Percentiles rank a stretch among this genome's conserved stretches.
phyloP scores from a whole-genome alignment of 331 rosid genomes.

The Quercus tomentella region DNA sequence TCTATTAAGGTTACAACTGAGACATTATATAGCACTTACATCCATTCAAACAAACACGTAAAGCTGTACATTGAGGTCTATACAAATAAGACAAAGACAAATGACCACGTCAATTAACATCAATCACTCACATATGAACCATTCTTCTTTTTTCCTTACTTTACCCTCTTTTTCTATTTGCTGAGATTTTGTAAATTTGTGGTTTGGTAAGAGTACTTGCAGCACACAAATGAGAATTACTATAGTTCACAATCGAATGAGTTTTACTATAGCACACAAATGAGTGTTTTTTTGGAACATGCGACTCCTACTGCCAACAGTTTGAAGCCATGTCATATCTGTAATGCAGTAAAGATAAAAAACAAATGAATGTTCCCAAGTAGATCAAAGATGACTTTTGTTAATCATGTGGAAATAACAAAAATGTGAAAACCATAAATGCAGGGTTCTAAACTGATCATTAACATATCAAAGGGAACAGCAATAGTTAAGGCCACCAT shows the following conservation, averaged over 20 bases:
- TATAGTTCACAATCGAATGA: constrained; percentile 51
- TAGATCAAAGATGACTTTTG: neutral
- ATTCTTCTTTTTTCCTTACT: neutral
- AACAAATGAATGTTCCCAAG: neutral
- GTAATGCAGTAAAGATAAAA: constrained; percentile 11
- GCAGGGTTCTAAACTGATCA: neutral
- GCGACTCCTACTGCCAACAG: constrained; percentile 47
- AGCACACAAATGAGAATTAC: constrained; percentile 16
- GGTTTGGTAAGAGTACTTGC: neutral
- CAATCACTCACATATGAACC: neutral
- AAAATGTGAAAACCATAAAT: neutral
- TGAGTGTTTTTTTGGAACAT: constrained; percentile 1
- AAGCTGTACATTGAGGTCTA: neutral
- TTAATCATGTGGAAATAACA: neutral
- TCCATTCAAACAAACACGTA: neutral
- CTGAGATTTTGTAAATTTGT: constrained; percentile 7
- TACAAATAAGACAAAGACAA: constrained; percentile 10
- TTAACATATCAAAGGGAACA: neutral
- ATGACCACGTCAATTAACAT: neutral
- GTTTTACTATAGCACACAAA: neutral
- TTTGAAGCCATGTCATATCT: constrained; percentile 70
- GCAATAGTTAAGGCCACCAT: neutral
- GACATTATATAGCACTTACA: neutral
- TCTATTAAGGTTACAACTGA: neutral
- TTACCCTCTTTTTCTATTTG: neutral